A percentile compares a stretch with the other conserved stretches of the same genome.
Conservation (phyloP, 805 yeast species). For the Kodamaea fukazawae region DNA sequence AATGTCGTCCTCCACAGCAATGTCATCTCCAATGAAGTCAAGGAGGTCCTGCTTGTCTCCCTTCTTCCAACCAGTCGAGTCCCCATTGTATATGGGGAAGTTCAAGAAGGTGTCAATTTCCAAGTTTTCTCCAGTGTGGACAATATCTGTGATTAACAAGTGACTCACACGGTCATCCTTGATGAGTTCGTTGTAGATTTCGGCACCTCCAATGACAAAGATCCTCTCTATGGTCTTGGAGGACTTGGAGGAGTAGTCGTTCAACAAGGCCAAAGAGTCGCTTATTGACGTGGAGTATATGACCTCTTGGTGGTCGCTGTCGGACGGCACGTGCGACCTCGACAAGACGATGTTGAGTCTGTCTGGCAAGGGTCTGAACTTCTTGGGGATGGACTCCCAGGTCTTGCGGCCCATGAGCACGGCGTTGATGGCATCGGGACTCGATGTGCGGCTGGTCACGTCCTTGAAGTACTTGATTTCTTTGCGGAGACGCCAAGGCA, state of each 20-base stretch:
- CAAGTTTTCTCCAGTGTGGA: slow-evolving; percentile 22
- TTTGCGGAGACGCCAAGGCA: slow-evolving; percentile 84
- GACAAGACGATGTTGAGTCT: slow-evolving; percentile 78
- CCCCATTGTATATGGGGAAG: slow-evolving; percentile 21
- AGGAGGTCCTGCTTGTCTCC: slow-evolving; percentile 33
- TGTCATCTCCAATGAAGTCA: slow-evolving; percentile 34
- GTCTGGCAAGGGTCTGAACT: slow-evolving; percentile 77
- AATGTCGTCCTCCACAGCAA: slow-evolving; percentile 33
- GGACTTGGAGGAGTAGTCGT: slow-evolving; percentile 31
- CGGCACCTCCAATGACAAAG: slow-evolving; percentile 91
- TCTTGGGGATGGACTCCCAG: slow-evolving; percentile 88
- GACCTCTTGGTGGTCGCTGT: slow-evolving; percentile 22
- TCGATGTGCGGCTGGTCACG: slow-evolving; percentile 53
- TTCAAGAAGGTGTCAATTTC: slow-evolving; percentile 73
- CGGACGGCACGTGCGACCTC: slow-evolving; percentile 31
- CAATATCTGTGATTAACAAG: slow-evolving; percentile 69
- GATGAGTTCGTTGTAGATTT: slow-evolving; percentile 64
- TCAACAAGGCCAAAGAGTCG: slow-evolving; percentile 20
- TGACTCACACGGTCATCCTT: slow-evolving; percentile 45
- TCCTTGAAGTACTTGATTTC: slow-evolving; percentile 85
- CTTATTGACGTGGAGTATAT: slow-evolving; percentile 30
- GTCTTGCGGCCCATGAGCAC: slow-evolving; percentile 96
- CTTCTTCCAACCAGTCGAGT: slow-evolving; percentile 33
- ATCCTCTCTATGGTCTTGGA: slow-evolving; percentile 49
- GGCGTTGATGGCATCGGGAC: slow-evolving; percentile 49